Percentiles rank a stretch among this genome's conserved stretches.
Evolutionary conservation across 2,329 filamentous ascomycete genomes (phyloP).

Genomic region (Paecilomyces fulvus): DNA sequence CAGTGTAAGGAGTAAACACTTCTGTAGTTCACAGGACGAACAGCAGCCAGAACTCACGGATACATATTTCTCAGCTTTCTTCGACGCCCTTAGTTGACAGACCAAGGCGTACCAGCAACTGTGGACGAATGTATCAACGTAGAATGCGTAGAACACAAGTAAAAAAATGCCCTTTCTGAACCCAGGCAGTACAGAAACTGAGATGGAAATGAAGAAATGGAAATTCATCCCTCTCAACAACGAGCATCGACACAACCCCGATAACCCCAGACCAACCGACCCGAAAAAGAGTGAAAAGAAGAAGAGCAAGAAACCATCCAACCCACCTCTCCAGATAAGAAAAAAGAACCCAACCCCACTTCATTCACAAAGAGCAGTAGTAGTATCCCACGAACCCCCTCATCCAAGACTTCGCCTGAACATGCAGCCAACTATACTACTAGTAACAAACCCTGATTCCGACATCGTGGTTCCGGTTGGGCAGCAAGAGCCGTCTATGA

Average conservation of each 20-base stretch:
- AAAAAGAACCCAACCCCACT: neutral
- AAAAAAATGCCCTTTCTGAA: too few species aligned
- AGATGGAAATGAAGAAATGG: too few species aligned
- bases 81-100: neutral
- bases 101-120: neutral
- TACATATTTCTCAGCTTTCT: neutral
- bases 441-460: neutral
- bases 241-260: too few species aligned
- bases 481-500: neutral
- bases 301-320: neutral
- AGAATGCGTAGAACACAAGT: too few species aligned
- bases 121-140: too few species aligned
- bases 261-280: too few species aligned
- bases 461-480: neutral
- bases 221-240: too few species aligned
- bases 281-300: neutral
- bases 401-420: neutral
- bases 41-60: neutral
- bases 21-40: neutral
- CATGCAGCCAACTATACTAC: neutral
- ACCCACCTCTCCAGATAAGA: neutral
- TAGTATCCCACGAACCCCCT: neutral
- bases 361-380: neutral
- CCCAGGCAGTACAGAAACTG: too few species aligned
- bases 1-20: neutral